Evolutionary conservation across 257 asterid genomes (phyloP).

Genomic region (Anisodus tanguticus): DNA sequence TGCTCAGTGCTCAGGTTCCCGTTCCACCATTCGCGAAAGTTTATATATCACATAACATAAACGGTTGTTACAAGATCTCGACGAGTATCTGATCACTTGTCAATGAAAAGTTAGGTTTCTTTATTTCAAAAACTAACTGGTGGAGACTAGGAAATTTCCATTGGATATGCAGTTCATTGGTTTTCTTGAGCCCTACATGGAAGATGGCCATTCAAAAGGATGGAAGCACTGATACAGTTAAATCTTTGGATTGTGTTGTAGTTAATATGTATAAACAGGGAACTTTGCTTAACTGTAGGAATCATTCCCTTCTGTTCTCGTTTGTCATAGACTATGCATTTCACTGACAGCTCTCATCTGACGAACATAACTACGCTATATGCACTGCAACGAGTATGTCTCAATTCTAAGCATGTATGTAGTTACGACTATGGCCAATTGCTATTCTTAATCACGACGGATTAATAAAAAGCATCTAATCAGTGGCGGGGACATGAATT

Average conservation of each 20-base stretch:
- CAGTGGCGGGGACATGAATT: no score
- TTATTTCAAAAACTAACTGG: neutral
- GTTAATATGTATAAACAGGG: neutral
- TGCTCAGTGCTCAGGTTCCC: neutral
- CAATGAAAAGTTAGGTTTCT: neutral
- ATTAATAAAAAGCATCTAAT: neutral
- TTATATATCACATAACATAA: neutral
- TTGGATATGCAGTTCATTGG: slow-evolving; percentile 73
- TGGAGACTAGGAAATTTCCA: neutral
- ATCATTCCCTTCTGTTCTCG: neutral
- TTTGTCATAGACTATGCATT: neutral
- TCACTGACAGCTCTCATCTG: neutral
- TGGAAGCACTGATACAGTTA: slow-evolving; percentile 61
- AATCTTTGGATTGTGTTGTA: neutral
- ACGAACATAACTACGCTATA: no score
- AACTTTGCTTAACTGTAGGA: neutral
- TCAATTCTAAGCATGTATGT: no score
- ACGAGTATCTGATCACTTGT: neutral
- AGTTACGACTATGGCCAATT: no score
- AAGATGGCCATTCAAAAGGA: slow-evolving; percentile 64
- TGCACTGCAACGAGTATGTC: no score
- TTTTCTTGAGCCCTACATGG: slow-evolving; percentile 78
- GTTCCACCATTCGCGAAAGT: neutral
- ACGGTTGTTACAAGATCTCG: neutral
- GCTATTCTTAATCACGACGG: neutral